Base-by-base conservation (phyloP, 192 early-diverging fungal genomes). In the Rhizoclosmatium sp. region DNA sequence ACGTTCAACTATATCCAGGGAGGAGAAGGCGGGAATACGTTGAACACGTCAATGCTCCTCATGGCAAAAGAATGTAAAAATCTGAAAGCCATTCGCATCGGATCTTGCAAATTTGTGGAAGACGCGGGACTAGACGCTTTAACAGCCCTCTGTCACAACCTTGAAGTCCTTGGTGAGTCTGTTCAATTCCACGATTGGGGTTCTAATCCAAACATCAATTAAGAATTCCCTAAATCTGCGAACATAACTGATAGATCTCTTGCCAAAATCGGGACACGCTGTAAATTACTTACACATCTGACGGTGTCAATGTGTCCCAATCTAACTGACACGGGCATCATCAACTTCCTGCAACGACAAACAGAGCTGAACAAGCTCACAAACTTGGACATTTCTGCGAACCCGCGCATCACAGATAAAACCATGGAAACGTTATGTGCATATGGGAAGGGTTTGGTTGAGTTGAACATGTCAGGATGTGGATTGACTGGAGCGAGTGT, bases 31-130 rank as follows among this genome's bases (percentile, higher is more conserved):
- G 75, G 47, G 7, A 76, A 66, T 61, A 66, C 75, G 19, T 46
- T 66, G 40, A 41, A 51, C 21, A 62, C 42, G 5, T 59, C 75
- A 4, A 65, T 76, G 7, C 19, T 76, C 0, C 14, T 40, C 42
- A n/a, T 76, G 5, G 75, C 75, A n/a, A 76, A 67, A n/a, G 75
- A 76, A 56, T 76, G 75, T 61, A 76, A 48, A 48, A 47, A 48
- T 7, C 31, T 76, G 12, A 76, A 65, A 67, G 14, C 61, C 16
- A 45, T 76, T 12, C 42, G 64, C 5, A 65, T 76, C 39, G 75
- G 45, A 23, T 9, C 75, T 12, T 76, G 75, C 75, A 76, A 76
- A 41, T 76, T 66, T 44, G 75, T 67, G 19, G 31, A 65, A 21
- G 75, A 76, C 48, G 48, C 5, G 9, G 58, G 47, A 4, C 19